Percentiles rank a stretch among this genome's conserved stretches.
Evolutionary conservation across 2,329 filamentous ascomycete genomes (phyloP).

Genomic region (Pezicula carpinea): DNA sequence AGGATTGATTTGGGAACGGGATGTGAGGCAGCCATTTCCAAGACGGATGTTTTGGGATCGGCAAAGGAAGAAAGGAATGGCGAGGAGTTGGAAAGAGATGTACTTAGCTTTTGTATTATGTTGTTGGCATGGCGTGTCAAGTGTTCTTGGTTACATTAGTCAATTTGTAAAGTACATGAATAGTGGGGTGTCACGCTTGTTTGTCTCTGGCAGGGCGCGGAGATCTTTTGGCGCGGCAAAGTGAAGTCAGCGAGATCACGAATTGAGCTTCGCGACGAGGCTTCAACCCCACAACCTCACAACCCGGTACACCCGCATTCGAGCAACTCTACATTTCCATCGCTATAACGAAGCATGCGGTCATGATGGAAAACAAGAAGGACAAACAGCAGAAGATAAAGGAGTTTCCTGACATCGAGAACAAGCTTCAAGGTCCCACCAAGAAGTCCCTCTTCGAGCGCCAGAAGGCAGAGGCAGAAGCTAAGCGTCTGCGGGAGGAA

Average conservation of each 20-base stretch:
- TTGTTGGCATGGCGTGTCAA: no score
- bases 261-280: background rate
- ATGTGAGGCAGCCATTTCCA: background rate
- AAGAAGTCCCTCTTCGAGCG: slow-evolving; percentile 87
- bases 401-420: slow-evolving; percentile 65
- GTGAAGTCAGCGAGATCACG: background rate
- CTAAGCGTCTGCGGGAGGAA: slow-evolving; percentile 77
- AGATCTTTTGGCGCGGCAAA: background rate
- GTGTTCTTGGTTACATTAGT: no score
- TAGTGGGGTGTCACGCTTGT: no score
- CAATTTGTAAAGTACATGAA: no score
- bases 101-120: background rate
- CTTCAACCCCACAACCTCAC: background rate
- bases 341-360: slow-evolving; percentile 14
- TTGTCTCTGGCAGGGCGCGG: background rate
- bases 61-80: background rate
- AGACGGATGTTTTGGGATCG: background rate
- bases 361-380: slow-evolving; percentile 24
- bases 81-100: background rate
- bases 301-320: background rate
- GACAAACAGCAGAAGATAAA: slow-evolving; percentile 23
- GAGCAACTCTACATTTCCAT: background rate
- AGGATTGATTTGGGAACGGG: slow-evolving; percentile 44
- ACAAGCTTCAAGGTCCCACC: slow-evolving; percentile 73
- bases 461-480: slow-evolving; percentile 84